Evolutionary conservation across 345 rosid species (phyloP), one percentile per base, ranked within the genome.

Genomic region (Eucalyptus polybractea): DNA sequence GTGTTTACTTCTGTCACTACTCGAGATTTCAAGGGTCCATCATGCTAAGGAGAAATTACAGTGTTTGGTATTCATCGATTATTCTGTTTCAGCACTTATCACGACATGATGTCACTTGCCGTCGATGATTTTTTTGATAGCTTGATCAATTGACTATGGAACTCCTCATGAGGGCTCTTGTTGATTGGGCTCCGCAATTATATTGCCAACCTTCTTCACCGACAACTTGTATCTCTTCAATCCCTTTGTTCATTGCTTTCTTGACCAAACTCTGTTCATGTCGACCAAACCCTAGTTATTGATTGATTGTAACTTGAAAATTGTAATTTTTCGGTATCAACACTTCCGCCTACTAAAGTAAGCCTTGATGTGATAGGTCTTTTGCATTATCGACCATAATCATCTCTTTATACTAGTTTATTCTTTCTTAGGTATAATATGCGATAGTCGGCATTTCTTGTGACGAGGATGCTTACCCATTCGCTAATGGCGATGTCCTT

Each of bases 51-150:
- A 12, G 16, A 60, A 12, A 31, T 16, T 19, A 8, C 12, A 4
- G 11, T 4, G 9, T 67, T 67, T 16, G 42, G 5, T n/a, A 67
- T 67, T 67, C 19, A 14, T 15, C 3, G 10, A 15, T 67, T 7
- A 17, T 67, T 15, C 21, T 5, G 1, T 15, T 67, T 67, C 42
- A 67, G 2, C 6, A n/a, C 3, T 65, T 14, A 4, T n/a, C 6
- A 65, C 4, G 5, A n/a, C 33, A 7, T 4, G 2, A 15, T 65
- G 4, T 0, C 37, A 31, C 12, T 27, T 27, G 1, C 4, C 8
- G 7, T 27, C 1, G 0, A 60, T 60, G 16, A 27, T 27, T 27
- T 60, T 27, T 27, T 6, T 62, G 4, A 29, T 29, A 4, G 0
- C 40, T n/a, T 15, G 1, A n/a, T 65, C 21, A 7, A 6, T 31